Percentiles rank a stretch among this genome's conserved stretches.
Conservation (phyloP, 2,329 filamentous ascomycete species). For the Taxawa tesnikishii region DNA sequence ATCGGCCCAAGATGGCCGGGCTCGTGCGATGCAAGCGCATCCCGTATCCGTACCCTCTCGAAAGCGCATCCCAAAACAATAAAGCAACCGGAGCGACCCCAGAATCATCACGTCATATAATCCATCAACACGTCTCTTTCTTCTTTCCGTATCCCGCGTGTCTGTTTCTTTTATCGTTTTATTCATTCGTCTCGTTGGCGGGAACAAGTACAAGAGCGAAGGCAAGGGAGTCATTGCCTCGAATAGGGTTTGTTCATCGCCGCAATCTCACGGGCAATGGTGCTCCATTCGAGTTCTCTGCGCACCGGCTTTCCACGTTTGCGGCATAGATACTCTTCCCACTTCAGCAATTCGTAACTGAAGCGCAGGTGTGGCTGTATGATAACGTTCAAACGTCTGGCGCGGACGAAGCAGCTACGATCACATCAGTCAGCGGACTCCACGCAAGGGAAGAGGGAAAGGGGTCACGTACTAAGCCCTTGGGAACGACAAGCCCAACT, state of each 20-base stretch:
- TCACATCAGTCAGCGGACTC: slow-evolving; percentile 10
- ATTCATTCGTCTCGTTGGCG: neutral
- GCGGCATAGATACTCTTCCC: slow-evolving; percentile 69
- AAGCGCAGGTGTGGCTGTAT: slow-evolving; percentile 95
- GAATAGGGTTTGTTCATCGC: slow-evolving; percentile 93
- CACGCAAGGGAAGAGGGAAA: slow-evolving; percentile 1
- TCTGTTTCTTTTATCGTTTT: neutral
- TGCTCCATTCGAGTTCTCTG: slow-evolving; percentile 83
- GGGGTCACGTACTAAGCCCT: slow-evolving; percentile 58
- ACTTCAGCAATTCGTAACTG: slow-evolving; percentile 83
- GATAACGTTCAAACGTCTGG: slow-evolving; percentile 87
- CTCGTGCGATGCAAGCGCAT: no score
- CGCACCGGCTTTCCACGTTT: slow-evolving; percentile 42
- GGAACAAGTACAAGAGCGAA: neutral
- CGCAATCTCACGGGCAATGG: slow-evolving; percentile 79
- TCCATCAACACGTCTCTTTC: neutral
- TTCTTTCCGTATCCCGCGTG: neutral
- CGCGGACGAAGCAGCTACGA: slow-evolving; percentile 72
- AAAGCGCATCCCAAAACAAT: no score
- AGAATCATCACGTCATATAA: slow-evolving; percentile 2
- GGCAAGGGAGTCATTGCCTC: slow-evolving; percentile 32
- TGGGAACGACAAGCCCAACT: slow-evolving; percentile 69
- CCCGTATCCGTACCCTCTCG: no score
- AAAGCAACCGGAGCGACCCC: no score
- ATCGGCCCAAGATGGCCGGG: no score